Base-by-base conservation (phyloP, 2,329 filamentous ascomycete genomes). In the Aspergillus cejpii region DNA sequence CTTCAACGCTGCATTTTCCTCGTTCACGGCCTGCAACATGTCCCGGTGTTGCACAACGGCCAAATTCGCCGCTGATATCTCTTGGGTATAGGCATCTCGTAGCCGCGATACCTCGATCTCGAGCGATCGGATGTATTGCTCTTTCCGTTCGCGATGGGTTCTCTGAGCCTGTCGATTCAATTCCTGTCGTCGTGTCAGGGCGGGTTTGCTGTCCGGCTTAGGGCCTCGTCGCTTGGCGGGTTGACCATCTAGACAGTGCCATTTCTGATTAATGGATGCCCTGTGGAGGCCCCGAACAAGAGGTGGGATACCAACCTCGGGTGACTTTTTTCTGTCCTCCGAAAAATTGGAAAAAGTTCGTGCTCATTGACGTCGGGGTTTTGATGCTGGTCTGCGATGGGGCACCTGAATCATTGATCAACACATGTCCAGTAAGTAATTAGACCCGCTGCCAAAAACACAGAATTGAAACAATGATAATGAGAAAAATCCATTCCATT, bases 161-260 rank as follows among this genome's bases (percentile, higher is more conserved):
- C 92, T 84, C 68, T 97, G 92, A 23, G 92, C 92, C 71, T 97
- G 91, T 52, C 92, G 81, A 64, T 97, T 97, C 49, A 97, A 73
- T 67, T 97, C 91, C 64, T 97, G 92, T 52, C 91, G 81, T 50
- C 91, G 79, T 15, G 91, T 97, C 59, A 95, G 72, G 36, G 92
- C 91, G 14, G 92, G 92, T 64, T 94, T 96, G 73, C 86, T 94
- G 66, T 97, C 92, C 15, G 92, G 92, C 65, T 97, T 97, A 0
- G 92, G 92, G 1, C 92, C 92, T 66, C 92, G 81, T 54, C 87
- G 81, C 71, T 97, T 98, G 2, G 87, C 81, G 6, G 85, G 77
- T 60, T 92, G 84, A 37, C 88, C 90, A 73, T 95, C 90, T 84
- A 59, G 47, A 31, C 17, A 24, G 31, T 33, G 15, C 55, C 62